phyloP scores from a whole-genome alignment of 1,284 basidiomycete genomes.

The Fistulinella cinereoalba region DNA sequence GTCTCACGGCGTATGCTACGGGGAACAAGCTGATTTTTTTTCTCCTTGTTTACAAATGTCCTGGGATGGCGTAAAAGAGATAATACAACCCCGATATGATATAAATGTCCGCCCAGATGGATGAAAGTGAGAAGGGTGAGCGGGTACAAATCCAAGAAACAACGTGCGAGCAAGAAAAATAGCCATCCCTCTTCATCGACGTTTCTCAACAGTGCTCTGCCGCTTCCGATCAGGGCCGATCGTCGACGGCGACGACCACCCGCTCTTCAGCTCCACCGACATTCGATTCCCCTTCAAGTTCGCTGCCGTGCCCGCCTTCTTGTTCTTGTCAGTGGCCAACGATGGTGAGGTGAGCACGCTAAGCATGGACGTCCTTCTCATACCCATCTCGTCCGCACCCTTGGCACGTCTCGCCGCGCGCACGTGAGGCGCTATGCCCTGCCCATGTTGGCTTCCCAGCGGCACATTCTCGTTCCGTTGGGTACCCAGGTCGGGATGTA shows the following conservation, averaged over 20 bases:
- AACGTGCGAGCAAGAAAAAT: not conserved
- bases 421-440: no score
- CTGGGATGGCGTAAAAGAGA: no score
- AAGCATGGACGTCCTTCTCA: conserved; percentile 20
- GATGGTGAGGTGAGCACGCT: conserved; percentile 9
- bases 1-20: not conserved
- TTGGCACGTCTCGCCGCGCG: not conserved
- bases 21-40: not conserved
- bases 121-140: no score
- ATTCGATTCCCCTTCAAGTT: conserved; percentile 6
- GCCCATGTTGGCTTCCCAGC: no score
- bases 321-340: conserved; percentile 1
- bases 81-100: no score
- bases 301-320: conserved; percentile 4
- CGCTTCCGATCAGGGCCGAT: conserved; percentile 5
- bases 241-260: conserved; percentile 2
- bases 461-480: not conserved
- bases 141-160: no score
- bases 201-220: conserved; percentile 8
- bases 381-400: conserved; percentile 26
- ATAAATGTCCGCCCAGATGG: no score
- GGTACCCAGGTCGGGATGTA: not conserved
- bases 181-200: not conserved
- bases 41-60: no score
- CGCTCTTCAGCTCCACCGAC: not conserved